phyloP scores from a whole-genome alignment of 768 basidiomycete genomes.

The Boletus pseudopeckii region DNA sequence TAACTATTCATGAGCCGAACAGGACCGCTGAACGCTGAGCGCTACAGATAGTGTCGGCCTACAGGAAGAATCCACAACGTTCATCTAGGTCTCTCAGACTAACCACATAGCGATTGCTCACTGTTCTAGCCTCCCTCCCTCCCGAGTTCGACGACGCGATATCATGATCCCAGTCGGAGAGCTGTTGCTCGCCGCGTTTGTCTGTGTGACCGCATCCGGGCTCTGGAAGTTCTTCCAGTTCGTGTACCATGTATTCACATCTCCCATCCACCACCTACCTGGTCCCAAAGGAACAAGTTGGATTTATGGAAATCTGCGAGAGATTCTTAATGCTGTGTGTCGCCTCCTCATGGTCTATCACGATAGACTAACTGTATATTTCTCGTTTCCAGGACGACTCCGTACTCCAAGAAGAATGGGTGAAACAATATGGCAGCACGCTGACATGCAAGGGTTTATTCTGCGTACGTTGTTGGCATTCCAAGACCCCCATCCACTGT shows the following conservation, averaged over 20 bases:
- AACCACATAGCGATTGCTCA: too few species aligned
- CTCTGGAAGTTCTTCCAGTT: slow-evolving; percentile 10
- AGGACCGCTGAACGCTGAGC: too few species aligned
- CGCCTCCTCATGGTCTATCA: too few species aligned
- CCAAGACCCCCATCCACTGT: too few species aligned
- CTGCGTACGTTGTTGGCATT: background rate
- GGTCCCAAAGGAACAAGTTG: slow-evolving; percentile 42
- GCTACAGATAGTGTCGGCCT: too few species aligned
- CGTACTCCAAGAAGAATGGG: slow-evolving; percentile 12
- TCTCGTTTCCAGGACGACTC: slow-evolving; percentile 2
- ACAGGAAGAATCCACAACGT: too few species aligned
- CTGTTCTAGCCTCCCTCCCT: background rate
- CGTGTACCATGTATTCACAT: slow-evolving; percentile 37
- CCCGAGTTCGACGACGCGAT: background rate
- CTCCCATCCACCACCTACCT: slow-evolving; percentile 45
- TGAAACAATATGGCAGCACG: slow-evolving; percentile 9
- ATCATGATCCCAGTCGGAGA: slow-evolving; percentile 8
- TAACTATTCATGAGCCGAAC: too few species aligned
- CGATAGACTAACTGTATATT: background rate
- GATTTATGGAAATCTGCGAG: slow-evolving; percentile 48
- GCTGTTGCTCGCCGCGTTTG: background rate
- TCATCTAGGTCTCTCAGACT: too few species aligned
- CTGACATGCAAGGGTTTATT: slow-evolving; percentile 12
- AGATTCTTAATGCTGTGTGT: slow-evolving; percentile 43
- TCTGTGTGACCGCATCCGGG: background rate